These are phyloP conservation scores for Macrolepiota albuminosa DNA, from an alignment of 768 basidiomycete species.

Conservation along the genomic window DNA sequence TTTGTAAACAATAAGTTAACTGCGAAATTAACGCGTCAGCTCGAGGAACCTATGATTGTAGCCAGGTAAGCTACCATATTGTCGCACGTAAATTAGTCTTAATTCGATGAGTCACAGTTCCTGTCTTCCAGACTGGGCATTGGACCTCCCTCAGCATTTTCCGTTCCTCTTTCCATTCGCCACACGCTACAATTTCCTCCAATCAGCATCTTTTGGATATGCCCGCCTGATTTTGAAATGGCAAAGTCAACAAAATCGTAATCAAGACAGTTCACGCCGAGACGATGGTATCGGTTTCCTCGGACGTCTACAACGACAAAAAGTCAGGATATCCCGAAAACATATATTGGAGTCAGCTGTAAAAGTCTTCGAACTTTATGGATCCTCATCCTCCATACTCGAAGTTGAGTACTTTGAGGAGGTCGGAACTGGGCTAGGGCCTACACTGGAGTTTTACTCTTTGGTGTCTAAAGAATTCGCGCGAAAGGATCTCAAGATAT, in stretches of 20 bases:
- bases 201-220: slow-evolving; percentile 97
- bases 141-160: slow-evolving; percentile 94
- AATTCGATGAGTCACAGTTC: slow-evolving; percentile 47
- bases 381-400: slow-evolving; percentile 87
- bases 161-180: slow-evolving; percentile 99
- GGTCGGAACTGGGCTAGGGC: slow-evolving; percentile 95
- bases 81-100: slow-evolving; percentile 2
- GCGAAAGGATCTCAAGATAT: slow-evolving; percentile 79
- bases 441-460: slow-evolving; percentile 98
- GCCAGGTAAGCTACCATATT: slow-evolving; percentile 61
- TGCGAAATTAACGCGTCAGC: slow-evolving; percentile 93
- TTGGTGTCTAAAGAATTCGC: slow-evolving; percentile 95
- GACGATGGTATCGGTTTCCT: slow-evolving; percentile 92
- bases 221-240: slow-evolving; percentile 92
- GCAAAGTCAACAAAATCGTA: slow-evolving; percentile 83
- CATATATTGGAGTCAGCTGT: slow-evolving; percentile 94
- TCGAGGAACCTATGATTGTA: slow-evolving; percentile 99
- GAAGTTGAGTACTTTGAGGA: slow-evolving; percentile 99
- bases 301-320: slow-evolving; percentile 89
- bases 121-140: slow-evolving; percentile 95
- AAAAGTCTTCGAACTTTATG: slow-evolving; percentile 96
- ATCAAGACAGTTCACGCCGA: slow-evolving; percentile 73
- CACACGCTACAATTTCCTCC: slow-evolving; percentile 94
- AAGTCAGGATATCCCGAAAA: slow-evolving; percentile 93
- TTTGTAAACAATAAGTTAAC: slow-evolving; percentile 98